These are phyloP conservation scores for carrot (Daucus carota) DNA, from an alignment of 129 eudicot species.

Conservation along the genomic window DH1_v3.0 NC_030384.2:39859501-39860000, in stretches of 20 bases:
- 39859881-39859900: constrained; percentile 49
- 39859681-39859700: constrained; percentile 52
- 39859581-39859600: too few relatives aligned
- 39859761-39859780: constrained; percentile 30
- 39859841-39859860: constrained; percentile 30
- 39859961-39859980: constrained; percentile 57
- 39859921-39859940: constrained; percentile 51
- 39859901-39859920: constrained; percentile 32
- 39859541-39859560: too few relatives aligned
- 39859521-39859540: too few relatives aligned
- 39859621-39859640: too few relatives aligned
- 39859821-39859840: constrained; percentile 53
- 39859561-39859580: too few relatives aligned
- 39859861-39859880: constrained; percentile 43
- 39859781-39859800: constrained; percentile 40
- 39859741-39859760: constrained; percentile 41
- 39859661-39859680: too few relatives aligned
- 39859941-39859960: constrained; percentile 37
- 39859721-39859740: constrained; percentile 51
- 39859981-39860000: constrained; percentile 69
- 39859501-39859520: too few relatives aligned
- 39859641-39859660: too few relatives aligned
- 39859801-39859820: constrained; percentile 58
- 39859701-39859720: constrained; percentile 49
- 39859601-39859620: too few relatives aligned